Conservation (phyloP, 768 basidiomycete species). For the Porpolomopsis calyptriformis region DNA sequence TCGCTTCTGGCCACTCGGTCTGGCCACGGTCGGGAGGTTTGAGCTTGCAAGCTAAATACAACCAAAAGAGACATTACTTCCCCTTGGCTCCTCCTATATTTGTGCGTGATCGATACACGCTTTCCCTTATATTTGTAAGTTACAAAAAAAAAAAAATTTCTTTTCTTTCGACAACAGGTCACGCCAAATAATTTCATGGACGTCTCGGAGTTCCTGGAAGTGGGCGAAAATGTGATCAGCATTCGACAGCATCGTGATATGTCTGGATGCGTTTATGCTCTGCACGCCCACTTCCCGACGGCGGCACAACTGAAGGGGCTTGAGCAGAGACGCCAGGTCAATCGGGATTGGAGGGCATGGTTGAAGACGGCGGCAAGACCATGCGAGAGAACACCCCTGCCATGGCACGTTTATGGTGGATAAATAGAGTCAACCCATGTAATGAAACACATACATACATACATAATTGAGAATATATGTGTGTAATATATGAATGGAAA, state of each 20-base stretch:
- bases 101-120: too few species aligned
- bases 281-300: slow-evolving; percentile 43
- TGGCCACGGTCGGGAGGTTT: slow-evolving; percentile 35
- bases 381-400: neutral
- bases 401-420: neutral
- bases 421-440: neutral
- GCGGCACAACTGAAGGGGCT: slow-evolving; percentile 29
- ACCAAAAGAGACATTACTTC: slow-evolving; percentile 19
- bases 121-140: neutral
- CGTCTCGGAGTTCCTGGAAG: slow-evolving; percentile 32
- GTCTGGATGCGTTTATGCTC: slow-evolving; percentile 34
- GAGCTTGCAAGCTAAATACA: slow-evolving; percentile 25
- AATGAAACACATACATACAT: neutral
- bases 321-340: slow-evolving; percentile 20
- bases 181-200: slow-evolving; percentile 42
- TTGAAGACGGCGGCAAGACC: slow-evolving; percentile 9
- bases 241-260: slow-evolving; percentile 34
- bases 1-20: slow-evolving; percentile 22
- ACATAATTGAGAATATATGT: too few species aligned
- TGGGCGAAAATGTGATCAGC: slow-evolving; percentile 33
- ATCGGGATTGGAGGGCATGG: slow-evolving; percentile 35
- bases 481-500: too few species aligned
- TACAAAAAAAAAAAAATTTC: neutral
- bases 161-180: slow-evolving; percentile 21
- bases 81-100: slow-evolving; percentile 34